A percentile compares a stretch with the other conserved stretches of the same genome.
Evolutionary conservation across 2,329 filamentous ascomycete species (phyloP).

Genomic region (Colletotrichum phormii): DNA sequence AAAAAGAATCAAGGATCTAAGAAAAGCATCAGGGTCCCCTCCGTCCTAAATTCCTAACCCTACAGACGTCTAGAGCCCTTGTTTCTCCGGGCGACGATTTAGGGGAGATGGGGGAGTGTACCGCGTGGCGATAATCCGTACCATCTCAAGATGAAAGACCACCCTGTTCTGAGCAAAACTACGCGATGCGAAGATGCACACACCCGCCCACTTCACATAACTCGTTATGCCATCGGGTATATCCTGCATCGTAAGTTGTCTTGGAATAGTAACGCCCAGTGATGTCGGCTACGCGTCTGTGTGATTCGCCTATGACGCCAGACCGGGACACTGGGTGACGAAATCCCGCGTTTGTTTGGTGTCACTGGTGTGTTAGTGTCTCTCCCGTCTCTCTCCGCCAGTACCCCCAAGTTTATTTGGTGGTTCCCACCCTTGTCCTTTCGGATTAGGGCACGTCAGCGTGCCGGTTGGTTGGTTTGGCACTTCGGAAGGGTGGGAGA

Average conservation of each 20-base stretch:
- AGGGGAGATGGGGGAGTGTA: not conserved
- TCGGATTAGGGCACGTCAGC: not conserved
- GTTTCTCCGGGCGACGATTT: not conserved
- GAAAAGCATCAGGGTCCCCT: slow-evolving; percentile 10
- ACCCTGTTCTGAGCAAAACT: not conserved
- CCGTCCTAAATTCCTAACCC: not conserved
- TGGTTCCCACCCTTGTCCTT: slow-evolving; percentile 3
- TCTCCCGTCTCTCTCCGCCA: not conserved
- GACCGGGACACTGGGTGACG: slow-evolving; percentile 27
- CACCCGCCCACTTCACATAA: not conserved
- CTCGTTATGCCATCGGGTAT: not conserved
- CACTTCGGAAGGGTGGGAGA: not conserved
- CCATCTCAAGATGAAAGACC: not conserved
- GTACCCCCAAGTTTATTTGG: slow-evolving; percentile 13
- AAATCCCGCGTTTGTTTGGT: slow-evolving; percentile 20
- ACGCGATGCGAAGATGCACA: slow-evolving; percentile 15
- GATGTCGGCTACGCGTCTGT: not conserved
- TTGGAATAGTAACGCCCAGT: not conserved
- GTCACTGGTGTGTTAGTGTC: not conserved
- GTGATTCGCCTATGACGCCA: slow-evolving; percentile 26
- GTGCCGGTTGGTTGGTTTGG: not conserved
- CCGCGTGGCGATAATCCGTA: not conserved
- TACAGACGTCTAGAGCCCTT: not conserved
- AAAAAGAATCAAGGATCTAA: not conserved
- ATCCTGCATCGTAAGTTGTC: not conserved